Evolutionary conservation across 495 filamentous ascomycete genomes (phyloP), one percentile per base, ranked within the genome.

Genomic region (Penicillium longicatenatum): DNA sequence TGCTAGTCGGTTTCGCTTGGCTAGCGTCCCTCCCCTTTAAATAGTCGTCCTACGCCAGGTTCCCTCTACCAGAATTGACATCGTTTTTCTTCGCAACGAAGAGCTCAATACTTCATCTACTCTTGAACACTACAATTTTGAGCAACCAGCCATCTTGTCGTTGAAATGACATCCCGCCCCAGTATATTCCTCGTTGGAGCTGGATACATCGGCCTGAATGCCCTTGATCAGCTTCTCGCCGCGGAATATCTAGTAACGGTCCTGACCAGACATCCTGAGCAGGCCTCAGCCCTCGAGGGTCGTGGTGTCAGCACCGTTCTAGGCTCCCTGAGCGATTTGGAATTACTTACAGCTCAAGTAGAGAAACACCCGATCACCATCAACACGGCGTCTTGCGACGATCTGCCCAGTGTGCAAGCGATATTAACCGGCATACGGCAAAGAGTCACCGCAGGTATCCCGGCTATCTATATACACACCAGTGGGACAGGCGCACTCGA

Each of bases 381-480:
- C 43, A 69, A 78, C 54, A 71, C 72, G 3, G 74, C 76, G 16
- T 69, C 70, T 14, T 62, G 65, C 14, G 72, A 78, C 52, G 63
- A 78, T 33, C 48, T 75, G 29, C 65, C 70, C 2, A 69, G 63
- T 19, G 71, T 65, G 2, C 47, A 68, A 50, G 70, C 74, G 9
- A 58, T 76, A 3, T 39, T 78, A 2, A 64, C 63, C 19, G 74
- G 71, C n/a, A 54, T 75, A 48, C 48, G 57, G 42, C 53, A 70
- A 35, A 63, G 75, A 5, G 67, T 63, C 6, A 49, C 62, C 3
- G 59, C 55, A 21, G 68, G 63, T 2, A 57, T 60, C 14, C 45
- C 44, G 11, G 68, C 66, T 6, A 75, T 71, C 53, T 76, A 65
- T 63, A 76, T 79, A 52, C 75, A 77, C 45, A 77, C 75, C 16